Evolutionary conservation across 140 eudicot species (phyloP), one percentile per base, ranked within the genome.

Genomic region (Senecio squalidus): DNA sequence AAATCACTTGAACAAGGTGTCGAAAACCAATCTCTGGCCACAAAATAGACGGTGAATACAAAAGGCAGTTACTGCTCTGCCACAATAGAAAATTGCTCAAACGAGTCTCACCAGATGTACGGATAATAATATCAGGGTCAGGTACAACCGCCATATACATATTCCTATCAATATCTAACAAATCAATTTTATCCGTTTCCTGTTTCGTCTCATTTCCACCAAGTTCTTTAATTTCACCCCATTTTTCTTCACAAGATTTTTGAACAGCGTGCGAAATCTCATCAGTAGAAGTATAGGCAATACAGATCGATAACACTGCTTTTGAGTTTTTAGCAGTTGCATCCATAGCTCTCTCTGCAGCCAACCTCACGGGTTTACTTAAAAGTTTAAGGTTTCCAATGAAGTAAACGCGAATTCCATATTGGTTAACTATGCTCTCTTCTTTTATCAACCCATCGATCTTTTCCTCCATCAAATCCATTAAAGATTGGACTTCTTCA

Each of bases 1-100:
- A 54, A 74, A 88, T 62, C 9, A 76, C 90, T 64, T 64, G 52
- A 64, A 88, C 74, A 74, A 88, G 82, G 58, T 88, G 90, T 49
- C 85, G 48, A 31, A 84, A 79, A 4, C 86, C 87, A 66, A 88
- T 81, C 62, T 84, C 96, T 6, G 96, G 96, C 94, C 96, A 88
- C 55, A 84, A 79, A 51, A 71, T 73, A 29, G 74, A 48, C 11
- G 94, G 96, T 6, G 85, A 76, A 64, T 78, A 81, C 81, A 88
- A 52, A 8, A 84, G 55, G 55, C 55, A 49, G 55, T 24, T 49
- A 49, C 26, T 13, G 31, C 31, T 49, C 29, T 49, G 55, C 55
- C 55, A 49, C 55, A 49, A 23, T 21, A 49, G 55, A 49, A 49
- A 49, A 49, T 22, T 88, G 69, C 96, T 88, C 48, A 88, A 58